Evolutionary conservation across 805 yeast genomes (phyloP).

Genomic region (Ogataea angusta): DNA sequence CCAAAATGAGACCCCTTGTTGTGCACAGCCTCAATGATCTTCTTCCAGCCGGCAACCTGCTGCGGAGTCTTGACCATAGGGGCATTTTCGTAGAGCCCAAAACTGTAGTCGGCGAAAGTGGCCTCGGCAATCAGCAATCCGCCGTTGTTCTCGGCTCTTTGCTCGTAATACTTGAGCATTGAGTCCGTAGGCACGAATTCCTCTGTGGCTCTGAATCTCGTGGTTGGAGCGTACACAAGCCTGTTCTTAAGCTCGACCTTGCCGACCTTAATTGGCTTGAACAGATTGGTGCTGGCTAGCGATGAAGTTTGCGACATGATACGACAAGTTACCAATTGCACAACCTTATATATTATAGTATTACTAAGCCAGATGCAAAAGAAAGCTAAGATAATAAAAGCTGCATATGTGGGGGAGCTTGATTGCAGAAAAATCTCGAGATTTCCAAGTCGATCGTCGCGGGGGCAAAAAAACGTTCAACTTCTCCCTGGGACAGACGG

Average conservation of each 20-base stretch:
- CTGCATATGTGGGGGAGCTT: too few relatives aligned
- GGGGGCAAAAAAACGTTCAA: too few relatives aligned
- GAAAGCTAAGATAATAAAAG: too few relatives aligned
- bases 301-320: not conserved
- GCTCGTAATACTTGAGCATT: constrained; percentile 50
- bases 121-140: constrained; percentile 62
- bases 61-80: constrained; percentile 50
- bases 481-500: too few relatives aligned
- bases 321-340: not conserved
- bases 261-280: constrained; percentile 46
- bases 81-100: constrained; percentile 40
- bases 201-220: constrained; percentile 40
- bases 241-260: constrained; percentile 37
- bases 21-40: constrained; percentile 48
- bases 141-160: constrained; percentile 54
- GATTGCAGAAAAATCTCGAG: too few relatives aligned
- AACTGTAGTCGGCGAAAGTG: constrained; percentile 43
- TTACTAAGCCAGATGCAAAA: not conserved
- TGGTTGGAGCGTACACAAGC: constrained; percentile 48
- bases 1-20: constrained; percentile 43
- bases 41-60: constrained; percentile 49
- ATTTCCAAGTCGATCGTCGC: too few relatives aligned
- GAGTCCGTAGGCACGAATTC: constrained; percentile 46
- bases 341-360: not conserved
- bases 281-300: constrained; percentile 24